Conservation (phyloP, 1,139 yeast species). For the Kurtzmaniella quercitrusa region DNA sequence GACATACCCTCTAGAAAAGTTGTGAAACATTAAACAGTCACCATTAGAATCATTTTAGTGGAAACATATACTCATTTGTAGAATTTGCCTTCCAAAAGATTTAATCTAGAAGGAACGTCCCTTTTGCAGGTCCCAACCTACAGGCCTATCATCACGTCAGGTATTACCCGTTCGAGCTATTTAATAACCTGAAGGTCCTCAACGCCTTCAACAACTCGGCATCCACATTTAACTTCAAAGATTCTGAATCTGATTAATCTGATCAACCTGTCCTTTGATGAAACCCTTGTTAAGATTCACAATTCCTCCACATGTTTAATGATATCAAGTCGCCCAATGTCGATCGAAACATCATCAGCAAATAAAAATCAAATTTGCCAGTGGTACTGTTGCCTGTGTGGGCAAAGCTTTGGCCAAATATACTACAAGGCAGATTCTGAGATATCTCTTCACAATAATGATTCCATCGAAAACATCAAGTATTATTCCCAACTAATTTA, state of each 20-base stretch:
- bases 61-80: background rate
- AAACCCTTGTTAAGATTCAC: too few relatives aligned
- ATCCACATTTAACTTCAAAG: too few relatives aligned
- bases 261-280: too few relatives aligned
- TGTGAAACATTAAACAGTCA: background rate
- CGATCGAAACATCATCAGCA: slow-evolving; percentile 1
- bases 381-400: slow-evolving; percentile 54
- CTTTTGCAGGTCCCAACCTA: background rate
- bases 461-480: slow-evolving; percentile 17
- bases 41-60: background rate
- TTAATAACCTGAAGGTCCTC: too few relatives aligned
- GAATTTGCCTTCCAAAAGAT: background rate
- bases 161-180: background rate
- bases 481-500: slow-evolving; percentile 30
- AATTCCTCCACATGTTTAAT: background rate
- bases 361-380: slow-evolving; percentile 41
- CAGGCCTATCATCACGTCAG: background rate
- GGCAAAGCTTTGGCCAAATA: slow-evolving; percentile 46
- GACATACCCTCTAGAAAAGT: background rate
- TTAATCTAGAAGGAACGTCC: background rate
- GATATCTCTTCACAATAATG: slow-evolving; percentile 5
- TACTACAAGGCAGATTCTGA: slow-evolving; percentile 18
- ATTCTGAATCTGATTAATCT: too few relatives aligned
- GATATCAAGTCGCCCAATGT: background rate
- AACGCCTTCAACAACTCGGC: background rate